Base-by-base conservation (phyloP, 2,329 filamentous ascomycete species). In the Scedosporium boydii region DNA sequence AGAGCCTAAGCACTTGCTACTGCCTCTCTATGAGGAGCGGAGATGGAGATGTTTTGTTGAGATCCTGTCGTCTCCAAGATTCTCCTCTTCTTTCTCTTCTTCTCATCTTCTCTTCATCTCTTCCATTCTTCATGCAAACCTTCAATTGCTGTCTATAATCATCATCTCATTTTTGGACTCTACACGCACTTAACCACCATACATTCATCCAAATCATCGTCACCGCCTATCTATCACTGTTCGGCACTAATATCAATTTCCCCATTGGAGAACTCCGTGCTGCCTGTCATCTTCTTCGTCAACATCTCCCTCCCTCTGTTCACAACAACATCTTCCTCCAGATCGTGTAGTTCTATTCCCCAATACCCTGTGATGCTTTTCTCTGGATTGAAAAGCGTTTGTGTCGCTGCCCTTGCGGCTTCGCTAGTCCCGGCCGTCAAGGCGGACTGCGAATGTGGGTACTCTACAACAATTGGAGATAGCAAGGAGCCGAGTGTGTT, bases 381-480 rank as follows among this genome's bases (percentile, higher is more conserved):
- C 44, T 12, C 16, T 7, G 59, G 46, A 14, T 18, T 61, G 12
- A 61, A 46, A 16, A 29, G 16, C 16, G 29, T 18, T n/a, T 27
- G 55, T 26, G 48, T 55, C 23, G 21, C 53, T 38, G 59, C 59
- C 18, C 48, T 61, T 12, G n/a, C 53, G 29, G 48, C 59, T 18
- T 51, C 59, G 26, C 38, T 23, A 9, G 29, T 38, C 46, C 16
- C 48, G 5, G 48, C 16, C 16, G 48, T 56, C 59, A 56, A 48
- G 51, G 80, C 81, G 4, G 77, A 80, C 65, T 93, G 90, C 75
- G 83, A 89, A 68, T 93, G 90, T 70, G 90, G 89, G 60, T 93
- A 91, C 72, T 81, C 81, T 3, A 73, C 87, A 55, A 77, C 76
- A 64, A 73, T 78, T 46, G 78, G 76, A n/a, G 69, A 74, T 56